Conservation (phyloP, 73 alveolate species). For the Paramecium primaurelia region DNA sequence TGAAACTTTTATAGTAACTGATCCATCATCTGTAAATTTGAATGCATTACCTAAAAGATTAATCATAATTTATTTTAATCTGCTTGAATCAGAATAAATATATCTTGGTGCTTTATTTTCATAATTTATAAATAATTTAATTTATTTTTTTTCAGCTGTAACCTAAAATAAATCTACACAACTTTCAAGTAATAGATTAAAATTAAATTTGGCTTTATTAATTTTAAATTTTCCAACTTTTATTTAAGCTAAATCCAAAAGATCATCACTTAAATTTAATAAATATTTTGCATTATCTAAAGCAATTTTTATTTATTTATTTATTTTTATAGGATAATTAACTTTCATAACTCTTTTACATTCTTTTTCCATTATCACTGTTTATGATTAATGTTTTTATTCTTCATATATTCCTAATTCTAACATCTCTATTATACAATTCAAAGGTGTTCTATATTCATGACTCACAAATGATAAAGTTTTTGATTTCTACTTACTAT, state of each 20-base stretch:
- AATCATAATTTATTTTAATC: conserved; percentile 14
- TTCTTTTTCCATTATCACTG: background rate
- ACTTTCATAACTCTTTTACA: background rate
- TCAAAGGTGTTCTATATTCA: conserved; percentile 58
- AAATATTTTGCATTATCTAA: conserved; percentile 55
- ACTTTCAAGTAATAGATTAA: background rate
- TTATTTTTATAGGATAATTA: background rate
- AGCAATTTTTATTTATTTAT: conserved; percentile 45
- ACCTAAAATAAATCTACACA: conserved; percentile 49
- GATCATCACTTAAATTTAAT: conserved; percentile 45
- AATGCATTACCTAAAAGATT: conserved; percentile 38
- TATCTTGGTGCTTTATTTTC: background rate
- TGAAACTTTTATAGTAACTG: background rate
- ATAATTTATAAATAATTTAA: conserved; percentile 32
- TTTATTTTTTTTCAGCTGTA: conserved; percentile 32
- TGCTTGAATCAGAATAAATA: conserved; percentile 15
- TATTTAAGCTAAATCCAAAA: conserved; percentile 57
- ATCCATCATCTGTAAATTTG: conserved; percentile 39
- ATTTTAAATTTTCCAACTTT: conserved; percentile 56
- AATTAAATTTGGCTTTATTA: conserved; percentile 45
- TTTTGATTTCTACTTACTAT: conserved; percentile 50
- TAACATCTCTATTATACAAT: conserved; percentile 53
- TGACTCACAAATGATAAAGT: conserved; percentile 53
- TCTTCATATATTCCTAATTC: conserved; percentile 47
- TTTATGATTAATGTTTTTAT: background rate